These are phyloP conservation scores for Fusarium piperis DNA, from an alignment of 2,329 filamentous ascomycete species.

Conservation along the genomic window DNA sequence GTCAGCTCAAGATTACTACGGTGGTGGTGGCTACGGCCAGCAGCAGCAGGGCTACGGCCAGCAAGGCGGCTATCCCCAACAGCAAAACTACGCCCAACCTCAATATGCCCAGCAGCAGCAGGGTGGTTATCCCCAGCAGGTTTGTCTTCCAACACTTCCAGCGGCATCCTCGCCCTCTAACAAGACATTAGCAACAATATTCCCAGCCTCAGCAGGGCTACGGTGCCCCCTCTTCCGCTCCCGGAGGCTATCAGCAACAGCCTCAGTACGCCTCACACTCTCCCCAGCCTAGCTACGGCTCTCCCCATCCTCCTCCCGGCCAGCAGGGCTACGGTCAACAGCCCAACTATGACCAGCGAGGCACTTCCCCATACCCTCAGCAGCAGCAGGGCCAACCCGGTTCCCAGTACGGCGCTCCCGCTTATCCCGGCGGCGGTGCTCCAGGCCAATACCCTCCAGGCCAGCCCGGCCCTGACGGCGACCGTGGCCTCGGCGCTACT, in stretches of 20 bases:
- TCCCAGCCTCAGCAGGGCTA: constrained; percentile 29
- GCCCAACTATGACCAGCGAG: constrained; percentile 32
- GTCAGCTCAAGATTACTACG: constrained; percentile 53
- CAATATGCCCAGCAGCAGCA: constrained; percentile 36
- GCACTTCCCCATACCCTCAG: constrained; percentile 29
- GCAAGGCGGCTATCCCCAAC: constrained; percentile 37
- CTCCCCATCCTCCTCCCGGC: constrained; percentile 35
- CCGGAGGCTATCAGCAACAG: constrained; percentile 35
- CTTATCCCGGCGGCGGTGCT: constrained; percentile 39
- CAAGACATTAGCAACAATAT: constrained; percentile 35
- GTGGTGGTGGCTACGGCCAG: constrained; percentile 40
- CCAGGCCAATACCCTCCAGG: constrained; percentile 39
- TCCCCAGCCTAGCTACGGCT: constrained; percentile 39
- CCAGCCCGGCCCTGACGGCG: constrained; percentile 50
- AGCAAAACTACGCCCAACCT: constrained; percentile 28
- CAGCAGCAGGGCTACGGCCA: constrained; percentile 30
- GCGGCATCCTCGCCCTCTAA: not conserved
- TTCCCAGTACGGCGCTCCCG: constrained; percentile 33
- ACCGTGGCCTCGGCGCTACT: constrained; percentile 66
- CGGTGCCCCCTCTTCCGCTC: constrained; percentile 13
- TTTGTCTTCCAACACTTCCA: constrained; percentile 14
- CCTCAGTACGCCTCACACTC: constrained; percentile 35
- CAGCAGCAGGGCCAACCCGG: constrained; percentile 37
- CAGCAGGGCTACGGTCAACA: constrained; percentile 38
- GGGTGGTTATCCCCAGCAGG: constrained; percentile 40